Percentiles rank a stretch among this genome's conserved stretches.
Conservation (phyloP, 805 yeast genomes). For the Cyberlindnera euphorbiiphila region DNA sequence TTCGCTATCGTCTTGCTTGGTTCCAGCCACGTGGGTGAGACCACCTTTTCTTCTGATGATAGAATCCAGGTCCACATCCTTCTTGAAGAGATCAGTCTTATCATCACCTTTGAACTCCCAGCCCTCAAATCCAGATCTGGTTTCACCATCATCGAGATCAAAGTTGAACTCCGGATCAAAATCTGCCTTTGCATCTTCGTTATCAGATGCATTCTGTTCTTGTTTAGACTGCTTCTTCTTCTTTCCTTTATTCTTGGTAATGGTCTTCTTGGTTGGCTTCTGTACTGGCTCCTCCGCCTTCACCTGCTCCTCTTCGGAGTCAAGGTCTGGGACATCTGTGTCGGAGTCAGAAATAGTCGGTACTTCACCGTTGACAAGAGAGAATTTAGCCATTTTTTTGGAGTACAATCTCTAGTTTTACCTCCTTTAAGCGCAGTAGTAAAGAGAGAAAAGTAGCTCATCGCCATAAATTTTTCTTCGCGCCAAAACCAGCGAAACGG, state of each 20-base stretch:
- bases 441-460: conserved; percentile 13
- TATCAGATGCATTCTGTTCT: conserved; percentile 27
- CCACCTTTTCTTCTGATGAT: conserved; percentile 89
- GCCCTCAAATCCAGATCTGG: conserved; percentile 53
- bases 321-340: conserved; percentile 56
- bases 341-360: conserved; percentile 77
- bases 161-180: conserved; percentile 75
- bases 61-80: conserved; percentile 81
- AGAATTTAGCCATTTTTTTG: conserved; percentile 25
- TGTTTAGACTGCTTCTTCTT: conserved; percentile 24
- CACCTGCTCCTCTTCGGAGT: conserved; percentile 43
- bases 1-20: conserved; percentile 35
- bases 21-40: conserved; percentile 49
- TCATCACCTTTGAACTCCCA: conserved; percentile 75
- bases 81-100: conserved; percentile 28
- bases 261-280: conserved; percentile 21
- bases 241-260: not conserved
- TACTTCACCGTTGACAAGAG: conserved; percentile 49
- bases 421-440: not conserved
- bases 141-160: conserved; percentile 55
- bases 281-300: conserved; percentile 7
- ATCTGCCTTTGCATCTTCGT: conserved; percentile 45
- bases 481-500: conserved; percentile 10
- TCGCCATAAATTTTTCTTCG: conserved; percentile 17
- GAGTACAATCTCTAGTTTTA: not conserved